Base-by-base conservation (phyloP, 2,329 filamentous ascomycete genomes). In the Cladophialophora exuberans region DNA sequence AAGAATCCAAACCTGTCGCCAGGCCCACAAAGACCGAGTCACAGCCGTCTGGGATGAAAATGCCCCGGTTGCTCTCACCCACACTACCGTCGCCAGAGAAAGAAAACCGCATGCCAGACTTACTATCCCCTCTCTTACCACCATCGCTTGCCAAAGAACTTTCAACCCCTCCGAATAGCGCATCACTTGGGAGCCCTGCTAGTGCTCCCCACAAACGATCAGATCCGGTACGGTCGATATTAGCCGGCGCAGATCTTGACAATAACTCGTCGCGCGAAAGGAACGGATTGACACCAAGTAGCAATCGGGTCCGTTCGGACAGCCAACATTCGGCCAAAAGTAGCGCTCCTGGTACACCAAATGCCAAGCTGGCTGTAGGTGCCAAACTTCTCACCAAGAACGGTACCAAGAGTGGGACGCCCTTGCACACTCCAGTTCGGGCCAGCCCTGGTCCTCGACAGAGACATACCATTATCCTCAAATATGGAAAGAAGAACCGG, bases 401-500 rank as follows among this genome's bases (percentile, higher is more conserved):
- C 20, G 47, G 42, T 33, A 49, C 48, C 25, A 57, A 42, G 42
- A 23, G 22, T 20, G 47, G 47, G 5, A 61, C 58, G 10, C 52
- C 61, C 4, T 25, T 62, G 10, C 48, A 55, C 9, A 56, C 59
- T 44, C 59, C 56, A 11, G 31, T 44, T 17, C 57, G 55, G 30
- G 51, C 55, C 28, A 65, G 63, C 44, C 63, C 63, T 13, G 60
- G 60, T 10, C 63, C 63, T 3, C 45, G 61, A 46, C 62, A 64
- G 31, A 69, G 65, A 51, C 69, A 78, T 30, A 68, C 81, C 39
- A 74, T 81, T 22, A 79, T 72, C 58, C 65, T 83, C 35, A 80
- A 74, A 56, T 82, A 81, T 62, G 76, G 78, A 13, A 80, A 76
- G 62, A 66, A 73, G 35, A 77, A 78, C 62, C 69, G 70, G 36